Evolutionary conservation across 2,329 filamentous ascomycete species (phyloP), one percentile per base, ranked within the genome.

Genomic region (Nemania bipapillata): DNA sequence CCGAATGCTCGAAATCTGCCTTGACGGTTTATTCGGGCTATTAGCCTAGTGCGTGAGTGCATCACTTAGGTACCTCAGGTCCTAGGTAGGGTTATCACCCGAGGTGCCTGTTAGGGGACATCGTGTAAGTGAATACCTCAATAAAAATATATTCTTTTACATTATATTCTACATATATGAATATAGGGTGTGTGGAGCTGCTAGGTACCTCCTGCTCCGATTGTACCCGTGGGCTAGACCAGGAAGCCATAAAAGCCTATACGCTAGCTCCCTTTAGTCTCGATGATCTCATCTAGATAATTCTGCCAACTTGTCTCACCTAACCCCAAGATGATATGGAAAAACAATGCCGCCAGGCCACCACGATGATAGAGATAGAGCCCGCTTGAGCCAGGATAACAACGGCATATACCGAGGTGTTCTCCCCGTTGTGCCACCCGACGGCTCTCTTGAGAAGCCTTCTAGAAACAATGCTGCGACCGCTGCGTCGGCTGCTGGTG

Each of bases 401-500:
- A 66, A 74, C 64, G 52, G 15, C 30, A 69, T 76, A 40, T 75
- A 77, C 62, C 74, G 73, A 68, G 82, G 83, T 66, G 72, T 86
- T 30, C 80, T 86, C 4, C 84, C 85, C 40, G 83, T 82, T 24
- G 70, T 84, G 2, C 83, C 84, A 8, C 78, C 79, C 12, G 83
- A 81, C 8, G 77, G 77, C 53, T 77, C 80, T 8, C 80, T 83
- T 32, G 84, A 86, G 68, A 83, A 84, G 62, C 79, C 83, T 45
- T 82, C 83, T 6, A 82, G 84, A 62, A 86, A 79, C 76, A 86
- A 87, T 76, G 86, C 86, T 42, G 86, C 87, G 5, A 89, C 87
- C 2, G 94, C 92, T 55, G 92, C 92, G n/a, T 94, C 92, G 24
- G 94, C 94, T 4, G 94, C 94, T 24, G 89, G 92, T 47, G 92